A percentile compares a stretch with the other conserved stretches of the same genome.
Conservation (phyloP, 2,329 filamentous ascomycete genomes). For the Pseudonectria buxi region DNA sequence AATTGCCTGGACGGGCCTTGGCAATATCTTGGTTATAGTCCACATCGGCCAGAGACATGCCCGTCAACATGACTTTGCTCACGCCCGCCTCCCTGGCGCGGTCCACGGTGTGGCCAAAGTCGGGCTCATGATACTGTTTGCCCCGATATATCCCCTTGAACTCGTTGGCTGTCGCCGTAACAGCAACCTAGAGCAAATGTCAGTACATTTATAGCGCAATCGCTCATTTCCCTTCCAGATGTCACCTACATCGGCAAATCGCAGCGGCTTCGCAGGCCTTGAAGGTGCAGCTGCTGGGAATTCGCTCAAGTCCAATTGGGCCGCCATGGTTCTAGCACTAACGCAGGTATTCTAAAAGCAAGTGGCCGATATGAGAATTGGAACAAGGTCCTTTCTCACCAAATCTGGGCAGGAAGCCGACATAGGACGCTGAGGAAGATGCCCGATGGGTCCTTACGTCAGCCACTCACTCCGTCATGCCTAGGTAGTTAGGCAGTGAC, state of each 20-base stretch:
- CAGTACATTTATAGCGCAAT: background rate
- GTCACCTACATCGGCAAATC: slow-evolving; percentile 19
- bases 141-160: slow-evolving; percentile 44
- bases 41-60: slow-evolving; percentile 29
- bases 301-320: slow-evolving; percentile 14
- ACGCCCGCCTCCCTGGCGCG: slow-evolving; percentile 36
- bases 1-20: slow-evolving; percentile 23
- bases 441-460: too few relatives aligned
- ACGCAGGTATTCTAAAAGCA: background rate
- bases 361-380: too few relatives aligned
- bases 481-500: too few relatives aligned
- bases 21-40: slow-evolving; percentile 23
- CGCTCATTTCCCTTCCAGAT: background rate
- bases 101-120: slow-evolving; percentile 36
- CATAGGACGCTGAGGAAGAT: too few relatives aligned
- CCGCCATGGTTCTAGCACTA: slow-evolving; percentile 9
- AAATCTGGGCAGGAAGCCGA: too few relatives aligned
- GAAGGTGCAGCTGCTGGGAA: slow-evolving; percentile 17
- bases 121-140: slow-evolving; percentile 40
- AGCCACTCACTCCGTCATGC: too few relatives aligned
- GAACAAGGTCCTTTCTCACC: too few relatives aligned
- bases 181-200: slow-evolving; percentile 24
- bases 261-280: slow-evolving; percentile 12
- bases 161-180: slow-evolving; percentile 34
- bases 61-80: slow-evolving; percentile 34